Percentiles rank a stretch among this genome's conserved stretches.
Evolutionary conservation across 169 alveolate species (phyloP).

Genomic region (Perkinsus olseni): DNA sequence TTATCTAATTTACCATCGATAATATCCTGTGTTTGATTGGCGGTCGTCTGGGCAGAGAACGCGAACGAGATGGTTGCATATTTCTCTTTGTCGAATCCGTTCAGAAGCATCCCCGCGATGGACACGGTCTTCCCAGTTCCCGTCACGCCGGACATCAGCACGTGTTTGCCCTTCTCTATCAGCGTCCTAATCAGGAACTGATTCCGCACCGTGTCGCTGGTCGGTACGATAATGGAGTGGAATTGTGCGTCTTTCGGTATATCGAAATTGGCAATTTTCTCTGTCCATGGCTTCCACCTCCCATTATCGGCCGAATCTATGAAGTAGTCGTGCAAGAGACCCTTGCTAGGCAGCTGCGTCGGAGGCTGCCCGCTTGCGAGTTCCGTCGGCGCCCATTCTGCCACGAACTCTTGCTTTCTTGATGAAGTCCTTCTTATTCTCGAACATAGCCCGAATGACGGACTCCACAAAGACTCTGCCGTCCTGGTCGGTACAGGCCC

Average conservation of each 20-base stretch:
- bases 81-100: constrained; percentile 47
- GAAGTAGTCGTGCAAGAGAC: constrained; percentile 28
- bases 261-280: constrained; percentile 19
- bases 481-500: constrained; percentile 12
- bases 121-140: constrained; percentile 82
- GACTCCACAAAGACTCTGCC: constrained; percentile 20
- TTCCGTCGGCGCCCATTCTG: not conserved
- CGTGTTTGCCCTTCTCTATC: constrained; percentile 59
- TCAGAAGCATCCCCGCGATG: constrained; percentile 56
- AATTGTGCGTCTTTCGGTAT: constrained; percentile 50
- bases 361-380: not conserved
- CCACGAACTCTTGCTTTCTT: constrained; percentile 8
- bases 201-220: constrained; percentile 76
- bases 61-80: constrained; percentile 71
- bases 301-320: constrained; percentile 22
- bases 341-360: constrained; percentile 26
- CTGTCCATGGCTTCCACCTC: constrained; percentile 39
- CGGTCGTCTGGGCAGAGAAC: constrained; percentile 85
- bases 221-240: constrained; percentile 75
- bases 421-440: constrained; percentile 32
- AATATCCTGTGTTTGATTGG: constrained; percentile 77
- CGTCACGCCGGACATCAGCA: constrained; percentile 80
- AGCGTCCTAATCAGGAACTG: constrained; percentile 57
- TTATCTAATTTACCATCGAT: constrained; percentile 79
- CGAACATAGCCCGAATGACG: constrained; percentile 21